Base-by-base conservation (phyloP, 176 grass and related monocot species). In the Avena eriantha region DNA sequence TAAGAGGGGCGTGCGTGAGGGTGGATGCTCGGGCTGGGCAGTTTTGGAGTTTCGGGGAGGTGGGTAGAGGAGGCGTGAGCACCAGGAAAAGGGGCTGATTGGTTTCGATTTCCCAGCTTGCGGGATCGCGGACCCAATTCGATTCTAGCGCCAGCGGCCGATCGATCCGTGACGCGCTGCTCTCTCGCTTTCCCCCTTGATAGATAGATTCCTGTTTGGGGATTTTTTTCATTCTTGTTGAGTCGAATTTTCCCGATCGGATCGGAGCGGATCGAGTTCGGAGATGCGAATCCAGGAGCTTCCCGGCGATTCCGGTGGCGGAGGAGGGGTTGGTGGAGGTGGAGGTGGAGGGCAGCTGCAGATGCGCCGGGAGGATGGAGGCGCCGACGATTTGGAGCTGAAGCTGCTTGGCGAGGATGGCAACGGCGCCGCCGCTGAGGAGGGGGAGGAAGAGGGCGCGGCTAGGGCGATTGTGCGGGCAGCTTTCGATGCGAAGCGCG, bases 231-330 rank as follows among this genome's bases (percentile, higher is more conserved):
- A 13, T 17, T 54, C 16, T 22, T 19, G 49, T 39, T 11, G 60
- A 14, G 41, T 21, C 50, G 69, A 77, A 75, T 81, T 89, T 73
- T 86, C 2, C 57, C 56, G 65, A 57, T 87, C 56, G 65, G 78
- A 77, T 82, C 46, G 56, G 43, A 2, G 35, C 49, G 59, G 11
- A 78, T 82, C 79, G 49, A 68, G 39, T 60, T 39, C 57, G 26
- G 22, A 57, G 74, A 99, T 99, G 97, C 71, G 59, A 85, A 94
- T 96, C 70, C 83, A 96, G 84, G 97, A 96, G 80, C 85, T 98
- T 3, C 58, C 49, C 34, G 78, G 86, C 26, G 89, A 71, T 75
- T 89, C 86, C 11, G 76, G 45, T 4, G 81, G 81, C 39, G 90
- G 76, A 0, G 19, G 85, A 4, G 84, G 54, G 0, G 66, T 61